Conservation (phyloP, 352 stramenopile species). For the Phytophthora sojae region DNA sequence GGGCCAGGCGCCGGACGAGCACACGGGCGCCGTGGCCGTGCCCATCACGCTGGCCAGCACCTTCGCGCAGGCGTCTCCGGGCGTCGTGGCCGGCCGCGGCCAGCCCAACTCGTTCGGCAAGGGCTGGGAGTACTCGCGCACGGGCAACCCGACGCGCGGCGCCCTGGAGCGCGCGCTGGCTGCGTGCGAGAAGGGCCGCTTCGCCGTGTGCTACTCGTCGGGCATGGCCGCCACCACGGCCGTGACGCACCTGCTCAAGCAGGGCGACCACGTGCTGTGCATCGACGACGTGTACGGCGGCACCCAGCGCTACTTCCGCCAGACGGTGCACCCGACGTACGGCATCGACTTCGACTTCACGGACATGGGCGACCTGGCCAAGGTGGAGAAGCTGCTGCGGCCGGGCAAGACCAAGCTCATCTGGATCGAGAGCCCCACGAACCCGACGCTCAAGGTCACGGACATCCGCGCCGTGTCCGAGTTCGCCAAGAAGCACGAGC, state of each 20-base stretch:
- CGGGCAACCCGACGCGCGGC: constrained; percentile 96
- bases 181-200: constrained; percentile 92
- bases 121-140: constrained; percentile 95
- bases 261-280: constrained; percentile 95
- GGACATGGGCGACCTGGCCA: constrained; percentile 90
- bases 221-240: constrained; percentile 92
- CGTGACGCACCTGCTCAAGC: constrained; percentile 89
- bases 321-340: constrained; percentile 92
- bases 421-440: constrained; percentile 94
- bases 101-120: constrained; percentile 94
- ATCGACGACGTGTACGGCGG: constrained; percentile 97
- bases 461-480: constrained; percentile 92
- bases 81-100: constrained; percentile 75
- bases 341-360: constrained; percentile 95
- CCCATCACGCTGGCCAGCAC: constrained; percentile 94
- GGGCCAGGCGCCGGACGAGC: constrained; percentile 79
- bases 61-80: constrained; percentile 84
- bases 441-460: constrained; percentile 95
- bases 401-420: constrained; percentile 93
- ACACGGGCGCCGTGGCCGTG: constrained; percentile 82
- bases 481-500: constrained; percentile 89
- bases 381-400: constrained; percentile 83
- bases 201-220: constrained; percentile 89
- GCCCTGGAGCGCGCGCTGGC: constrained; percentile 94
- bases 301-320: constrained; percentile 94